Evolutionary conservation across 1,284 basidiomycete species (phyloP).

Genomic region (Afroboletus lepidellus): DNA sequence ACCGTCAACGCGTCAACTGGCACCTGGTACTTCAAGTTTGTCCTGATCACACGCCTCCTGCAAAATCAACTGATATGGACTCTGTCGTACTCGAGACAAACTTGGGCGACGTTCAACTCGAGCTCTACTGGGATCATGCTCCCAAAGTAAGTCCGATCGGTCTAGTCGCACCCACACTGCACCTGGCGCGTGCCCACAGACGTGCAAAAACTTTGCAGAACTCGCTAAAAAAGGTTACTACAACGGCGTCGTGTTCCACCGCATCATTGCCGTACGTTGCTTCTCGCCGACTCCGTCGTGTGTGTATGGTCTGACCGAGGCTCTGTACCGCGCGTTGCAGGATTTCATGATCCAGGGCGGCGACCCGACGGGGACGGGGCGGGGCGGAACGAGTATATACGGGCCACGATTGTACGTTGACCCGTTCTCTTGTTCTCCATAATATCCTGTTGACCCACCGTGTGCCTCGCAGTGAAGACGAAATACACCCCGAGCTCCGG

Average conservation of each 20-base stretch:
- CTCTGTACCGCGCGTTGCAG: conserved; percentile 24
- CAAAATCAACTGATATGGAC: background rate
- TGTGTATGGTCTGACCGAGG: too few relatives aligned
- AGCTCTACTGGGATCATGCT: conserved; percentile 90
- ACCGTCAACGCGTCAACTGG: too few relatives aligned
- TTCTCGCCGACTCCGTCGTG: background rate
- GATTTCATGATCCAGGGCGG: conserved; percentile 97
- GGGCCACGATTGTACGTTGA: conserved; percentile 80
- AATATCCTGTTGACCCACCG: too few relatives aligned
- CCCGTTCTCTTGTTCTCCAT: background rate
- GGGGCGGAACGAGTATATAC: conserved; percentile 92
- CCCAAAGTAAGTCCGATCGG: conserved; percentile 60
- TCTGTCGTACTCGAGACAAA: conserved; percentile 72
- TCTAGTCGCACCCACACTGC: background rate
- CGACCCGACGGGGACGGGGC: conserved; percentile 92
- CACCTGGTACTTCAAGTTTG: too few relatives aligned
- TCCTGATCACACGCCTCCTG: too few relatives aligned
- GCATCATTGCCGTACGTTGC: conserved; percentile 74
- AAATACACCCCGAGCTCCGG: conserved; percentile 82
- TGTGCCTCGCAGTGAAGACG: conserved; percentile 81
- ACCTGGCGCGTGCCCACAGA: conserved; percentile 45
- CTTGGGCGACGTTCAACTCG: conserved; percentile 84
- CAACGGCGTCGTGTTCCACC: conserved; percentile 84
- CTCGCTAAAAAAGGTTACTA: conserved; percentile 84
- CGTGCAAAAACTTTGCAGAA: conserved; percentile 92